A percentile compares a stretch with the other conserved stretches of the same genome.
Conservation (phyloP, 306 rosid genomes). For the Malus sieversii region DNA sequence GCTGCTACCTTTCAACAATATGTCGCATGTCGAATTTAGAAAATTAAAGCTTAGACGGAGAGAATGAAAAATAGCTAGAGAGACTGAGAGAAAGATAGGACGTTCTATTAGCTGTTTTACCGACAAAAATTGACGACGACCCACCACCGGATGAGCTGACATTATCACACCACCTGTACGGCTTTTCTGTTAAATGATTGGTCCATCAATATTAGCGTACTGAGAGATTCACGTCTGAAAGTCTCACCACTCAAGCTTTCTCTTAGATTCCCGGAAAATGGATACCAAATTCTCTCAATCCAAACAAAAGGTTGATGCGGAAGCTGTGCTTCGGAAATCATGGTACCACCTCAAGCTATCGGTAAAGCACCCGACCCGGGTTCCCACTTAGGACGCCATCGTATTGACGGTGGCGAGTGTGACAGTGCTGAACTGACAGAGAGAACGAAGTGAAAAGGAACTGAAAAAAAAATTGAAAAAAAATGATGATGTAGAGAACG, state of each 20-base stretch:
- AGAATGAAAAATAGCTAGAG: no score
- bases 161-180: background rate
- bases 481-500: no score
- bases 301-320: conserved; percentile 46
- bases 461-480: no score
- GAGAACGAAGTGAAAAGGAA: no score
- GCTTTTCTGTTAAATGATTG: background rate
- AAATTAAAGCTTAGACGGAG: no score
- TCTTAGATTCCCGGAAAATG: conserved; percentile 6
- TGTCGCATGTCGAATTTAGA: no score
- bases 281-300: conserved; percentile 26
- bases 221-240: background rate
- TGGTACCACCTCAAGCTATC: conserved; percentile 81
- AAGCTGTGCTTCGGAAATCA: conserved; percentile 58
- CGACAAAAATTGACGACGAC: no score
- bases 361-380: conserved; percentile 56
- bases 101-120: no score
- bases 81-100: no score
- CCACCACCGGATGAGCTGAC: no score
- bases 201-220: background rate
- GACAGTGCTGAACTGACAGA: no score
- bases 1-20: no score
- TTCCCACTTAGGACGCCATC: conserved; percentile 90
- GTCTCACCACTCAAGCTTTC: background rate
- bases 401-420: conserved; percentile 74